Base-by-base conservation (phyloP, 2,329 filamentous ascomycete species). In the Rutstroemia sp. region DNA sequence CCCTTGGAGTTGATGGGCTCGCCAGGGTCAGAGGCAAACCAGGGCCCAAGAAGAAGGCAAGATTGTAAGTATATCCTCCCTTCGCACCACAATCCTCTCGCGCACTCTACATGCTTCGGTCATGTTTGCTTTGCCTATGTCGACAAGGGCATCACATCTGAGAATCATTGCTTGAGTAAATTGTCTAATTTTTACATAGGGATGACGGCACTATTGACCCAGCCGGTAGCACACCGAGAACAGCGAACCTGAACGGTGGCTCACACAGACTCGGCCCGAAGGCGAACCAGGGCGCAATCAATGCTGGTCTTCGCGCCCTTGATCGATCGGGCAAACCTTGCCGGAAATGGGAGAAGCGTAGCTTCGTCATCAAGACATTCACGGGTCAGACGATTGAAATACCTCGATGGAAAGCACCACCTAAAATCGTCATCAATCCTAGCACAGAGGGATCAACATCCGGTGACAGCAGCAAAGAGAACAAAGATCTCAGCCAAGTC, bases 231-330 rank as follows among this genome's bases (percentile, higher is more conserved):
- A 75, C 59, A 72, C 73, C 64, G 71, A 71, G 58, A 61, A 75
- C 65, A 65, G 69, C 58, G 68, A 70, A 59, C 65, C 67, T 68
- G 47, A 74, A 75, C 8, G 50, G 50, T 5, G 73, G 30, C 19
- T 52, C 50, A 17, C 89, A 92, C 73, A 95, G 95, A 72, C 86
- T 97, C 25, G 92, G 92, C 3, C 94, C 94, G 64, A 97, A 96
- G 73, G 92, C 92, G 51, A 97, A 96, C 71, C 89, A 92, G 67
- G 94, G 94, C 61, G 92, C 92, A 58, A 99, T 99, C 78, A 99
- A 99, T 70, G 94, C 94, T 54, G 89, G 90, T 52, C 85, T 99
- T 50, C 89, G 94, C 55, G 92, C 94, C 12, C 87, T 99, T 62
- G 94, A 99, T 72, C 86, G 92, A 59, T 88, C 88, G 7, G 92